Base-by-base conservation (phyloP, 164 flowering plant species). In the Magnolia changhungtana region DNA sequence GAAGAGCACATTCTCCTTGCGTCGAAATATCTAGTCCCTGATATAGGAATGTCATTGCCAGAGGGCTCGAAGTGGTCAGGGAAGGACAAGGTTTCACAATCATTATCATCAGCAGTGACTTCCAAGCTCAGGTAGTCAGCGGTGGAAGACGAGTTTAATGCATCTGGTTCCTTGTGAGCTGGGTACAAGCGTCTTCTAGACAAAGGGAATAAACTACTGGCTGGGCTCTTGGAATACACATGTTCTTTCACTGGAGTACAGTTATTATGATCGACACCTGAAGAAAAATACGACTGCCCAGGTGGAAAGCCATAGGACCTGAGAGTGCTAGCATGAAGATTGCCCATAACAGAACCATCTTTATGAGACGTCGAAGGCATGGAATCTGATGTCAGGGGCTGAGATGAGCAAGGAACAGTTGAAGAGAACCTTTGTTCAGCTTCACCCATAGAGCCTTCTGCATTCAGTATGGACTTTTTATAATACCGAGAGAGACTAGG, bases 301-400 rank as follows among this genome's bases (percentile, higher is more conserved):
- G 59, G 52, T 71, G 65, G 63, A 66, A 52, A 24, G 50, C 50
- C 21, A 18, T 85, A 74, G 51, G 61, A 4, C 31, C 63, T 79
- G 8, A 79, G 64, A 23, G 63, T 23, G 75, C 69, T 72, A 77
- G 65, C 21, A 63, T 63, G 23, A 69, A 75, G 75, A 71, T 50
- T 8, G 59, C 6, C 21, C 20, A 4, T 20, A 21, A 49, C 21
- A 79, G 65, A 49, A 52, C 50, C 7, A 81, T 88, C 83, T 31
- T 71, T 72, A n/a, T 72, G 68, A 37, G 55, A 61, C 20, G 59
- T 74, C 45, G 77, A 76, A 59, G n/a, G 37, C 49, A 64, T 69
- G 63, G n/a, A 51, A 21, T 50, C 61, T 23, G 75, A 37, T 8
- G 64, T n/a, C 14, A 9, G 71, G 52, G 58, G 75, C 55, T 79